Percentiles rank a stretch among this genome's conserved stretches.
Evolutionary conservation across 805 yeast species (phyloP).

Genomic region (Saturnispora mendoncae): DNA sequence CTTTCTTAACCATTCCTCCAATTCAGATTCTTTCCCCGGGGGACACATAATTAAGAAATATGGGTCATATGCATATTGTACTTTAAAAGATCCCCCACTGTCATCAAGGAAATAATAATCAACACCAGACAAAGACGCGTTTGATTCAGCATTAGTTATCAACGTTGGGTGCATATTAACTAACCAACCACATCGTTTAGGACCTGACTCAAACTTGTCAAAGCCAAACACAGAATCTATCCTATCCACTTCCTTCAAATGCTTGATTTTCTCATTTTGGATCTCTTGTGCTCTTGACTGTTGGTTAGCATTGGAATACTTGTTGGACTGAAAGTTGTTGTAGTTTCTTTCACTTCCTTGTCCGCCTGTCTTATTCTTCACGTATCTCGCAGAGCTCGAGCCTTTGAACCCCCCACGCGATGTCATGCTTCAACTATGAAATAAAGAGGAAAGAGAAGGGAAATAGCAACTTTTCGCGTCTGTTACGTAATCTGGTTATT

Average conservation of each 20-base stretch:
- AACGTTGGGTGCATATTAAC: slow-evolving; percentile 89
- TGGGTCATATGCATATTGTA: slow-evolving; percentile 76
- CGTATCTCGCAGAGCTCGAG: slow-evolving; percentile 23
- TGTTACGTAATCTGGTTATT: slow-evolving; percentile 5
- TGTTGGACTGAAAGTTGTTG: slow-evolving; percentile 16
- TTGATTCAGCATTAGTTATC: slow-evolving; percentile 46
- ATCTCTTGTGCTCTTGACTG: slow-evolving; percentile 5
- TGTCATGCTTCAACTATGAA: slow-evolving; percentile 12
- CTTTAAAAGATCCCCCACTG: slow-evolving; percentile 93
- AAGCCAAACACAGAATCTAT: slow-evolving; percentile 86
- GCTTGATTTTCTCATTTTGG: slow-evolving; percentile 35
- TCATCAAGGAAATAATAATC: slow-evolving; percentile 92
- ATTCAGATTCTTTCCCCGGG: slow-evolving; percentile 58
- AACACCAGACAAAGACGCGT: slow-evolving; percentile 77
- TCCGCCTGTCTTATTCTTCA: slow-evolving; percentile 15
- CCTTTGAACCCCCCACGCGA: slow-evolving; percentile 17
- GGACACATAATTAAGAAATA: slow-evolving; percentile 67
- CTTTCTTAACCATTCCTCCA: slow-evolving; percentile 75
- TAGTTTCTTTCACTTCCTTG: slow-evolving; percentile 11
- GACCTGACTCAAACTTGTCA: slow-evolving; percentile 64
- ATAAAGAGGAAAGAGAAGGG: neutral
- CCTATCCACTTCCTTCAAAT: slow-evolving; percentile 52
- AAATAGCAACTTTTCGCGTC: slow-evolving; percentile 1
- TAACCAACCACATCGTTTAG: slow-evolving; percentile 78
- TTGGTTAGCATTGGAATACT: neutral